Percentiles rank a stretch among this genome's conserved stretches.
phyloP scores from a whole-genome alignment of 352 stramenopile genomes.

The Lagenidium giganteum region DNA sequence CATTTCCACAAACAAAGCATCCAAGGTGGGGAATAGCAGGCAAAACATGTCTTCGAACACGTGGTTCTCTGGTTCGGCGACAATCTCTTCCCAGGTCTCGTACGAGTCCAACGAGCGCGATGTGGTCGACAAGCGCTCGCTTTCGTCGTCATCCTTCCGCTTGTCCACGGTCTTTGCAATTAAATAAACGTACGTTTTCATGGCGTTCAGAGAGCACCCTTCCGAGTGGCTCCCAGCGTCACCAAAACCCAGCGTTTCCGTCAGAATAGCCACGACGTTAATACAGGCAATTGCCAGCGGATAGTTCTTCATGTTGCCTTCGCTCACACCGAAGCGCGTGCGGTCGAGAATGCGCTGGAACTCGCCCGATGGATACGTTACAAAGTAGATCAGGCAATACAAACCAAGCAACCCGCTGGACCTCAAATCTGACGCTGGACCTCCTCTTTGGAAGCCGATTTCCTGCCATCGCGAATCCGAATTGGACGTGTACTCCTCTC shows the following conservation, averaged over 20 bases:
- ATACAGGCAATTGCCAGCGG: constrained; percentile 84
- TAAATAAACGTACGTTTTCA: constrained; percentile 77
- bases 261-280: constrained; percentile 72
- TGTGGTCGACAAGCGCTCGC: constrained; percentile 19
- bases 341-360: constrained; percentile 69
- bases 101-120: constrained; percentile 32
- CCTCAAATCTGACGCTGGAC: constrained; percentile 74
- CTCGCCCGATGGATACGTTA: constrained; percentile 51
- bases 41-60: constrained; percentile 87
- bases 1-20: constrained; percentile 85
- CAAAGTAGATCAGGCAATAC: constrained; percentile 84
- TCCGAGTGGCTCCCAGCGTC: constrained; percentile 75
- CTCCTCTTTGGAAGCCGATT: constrained; percentile 77
- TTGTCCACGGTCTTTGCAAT: constrained; percentile 39
- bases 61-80: constrained; percentile 64
- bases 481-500: constrained; percentile 65
- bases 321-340: constrained; percentile 75
- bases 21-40: constrained; percentile 71
- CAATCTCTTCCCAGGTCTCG: constrained; percentile 68
- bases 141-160: constrained; percentile 4
- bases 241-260: constrained; percentile 70
- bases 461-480: constrained; percentile 74
- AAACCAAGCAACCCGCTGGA: constrained; percentile 80
- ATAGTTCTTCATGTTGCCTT: constrained; percentile 88
- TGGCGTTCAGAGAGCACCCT: constrained; percentile 54